These are phyloP conservation scores for Calendula officinalis DNA, from an alignment of 129 eudicot genomes.

Conservation along the genomic window DNA sequence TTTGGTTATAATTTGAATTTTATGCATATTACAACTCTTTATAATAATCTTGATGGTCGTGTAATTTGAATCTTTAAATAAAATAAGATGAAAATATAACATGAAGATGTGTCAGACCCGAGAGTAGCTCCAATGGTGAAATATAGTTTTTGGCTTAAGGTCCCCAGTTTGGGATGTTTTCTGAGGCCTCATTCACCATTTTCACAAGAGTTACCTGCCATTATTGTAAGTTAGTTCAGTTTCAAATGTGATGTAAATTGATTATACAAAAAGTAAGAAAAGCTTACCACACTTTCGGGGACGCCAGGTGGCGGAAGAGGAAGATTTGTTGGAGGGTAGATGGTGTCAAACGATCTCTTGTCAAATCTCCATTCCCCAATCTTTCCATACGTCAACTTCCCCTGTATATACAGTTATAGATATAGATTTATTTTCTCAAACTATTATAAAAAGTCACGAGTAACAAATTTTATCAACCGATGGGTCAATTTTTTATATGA, in stretches of 20 bases:
- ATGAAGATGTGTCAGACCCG: constrained; percentile 19
- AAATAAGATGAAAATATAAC: constrained; percentile 16
- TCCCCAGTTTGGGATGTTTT: constrained; percentile 86
- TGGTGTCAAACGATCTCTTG: constrained; percentile 72
- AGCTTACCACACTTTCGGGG: constrained; percentile 95
- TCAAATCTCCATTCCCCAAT: constrained; percentile 99
- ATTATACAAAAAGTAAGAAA: constrained; percentile 11
- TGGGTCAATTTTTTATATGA: not conserved
- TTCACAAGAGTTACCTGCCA: constrained; percentile 92
- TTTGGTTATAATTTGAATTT: constrained; percentile 12
- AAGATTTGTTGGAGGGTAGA: constrained; percentile 89
- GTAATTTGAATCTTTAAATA: constrained; percentile 4
- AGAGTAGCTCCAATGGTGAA: constrained; percentile 12
- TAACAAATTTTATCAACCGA: no score
- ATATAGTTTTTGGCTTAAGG: constrained; percentile 34
- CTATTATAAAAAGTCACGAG: no score
- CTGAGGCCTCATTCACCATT: constrained; percentile 96
- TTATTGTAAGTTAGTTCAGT: constrained; percentile 1
- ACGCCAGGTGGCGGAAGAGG: constrained; percentile 97
- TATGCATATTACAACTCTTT: not conserved
- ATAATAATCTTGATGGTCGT: not conserved
- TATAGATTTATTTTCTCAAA: not conserved
- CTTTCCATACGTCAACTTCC: constrained; percentile 92
- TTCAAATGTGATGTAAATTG: not conserved
- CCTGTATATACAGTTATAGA: constrained; percentile 44